A percentile compares a stretch with the other conserved stretches of the same genome.
These are phyloP conservation scores for Fraxinus angustifolia DNA, from an alignment of 305 asterid species.

Conservation along the genomic window DNA sequence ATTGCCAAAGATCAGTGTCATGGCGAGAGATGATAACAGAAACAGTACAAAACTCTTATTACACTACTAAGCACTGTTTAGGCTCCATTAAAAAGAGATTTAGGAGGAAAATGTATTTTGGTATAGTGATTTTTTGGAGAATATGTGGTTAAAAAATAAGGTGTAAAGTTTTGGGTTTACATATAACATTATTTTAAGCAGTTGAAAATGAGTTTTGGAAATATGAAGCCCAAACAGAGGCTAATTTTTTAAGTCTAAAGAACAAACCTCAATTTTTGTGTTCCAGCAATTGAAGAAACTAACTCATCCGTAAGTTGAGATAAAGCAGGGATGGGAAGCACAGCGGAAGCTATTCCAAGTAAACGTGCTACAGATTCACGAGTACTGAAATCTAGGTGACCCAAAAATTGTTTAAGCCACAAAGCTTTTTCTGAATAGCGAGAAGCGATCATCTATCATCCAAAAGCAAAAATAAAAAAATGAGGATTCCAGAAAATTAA, in stretches of 20 bases:
- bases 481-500: constrained; percentile 3
- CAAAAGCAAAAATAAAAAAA: constrained; percentile 29
- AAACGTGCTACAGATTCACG: constrained; percentile 91
- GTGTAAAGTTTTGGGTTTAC: neutral
- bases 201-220: neutral
- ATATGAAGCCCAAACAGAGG: neutral
- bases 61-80: neutral
- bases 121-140: neutral
- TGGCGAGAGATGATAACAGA: constrained; percentile 15
- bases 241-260: constrained; percentile 10
- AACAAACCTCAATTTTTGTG: constrained; percentile 68
- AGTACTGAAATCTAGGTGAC: constrained; percentile 79
- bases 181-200: neutral
- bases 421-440: constrained; percentile 68
- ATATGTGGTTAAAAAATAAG: neutral
- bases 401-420: constrained; percentile 81
- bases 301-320: constrained; percentile 66
- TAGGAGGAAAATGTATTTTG: neutral
- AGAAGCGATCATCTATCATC: constrained; percentile 66
- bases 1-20: constrained; percentile 16
- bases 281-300: constrained; percentile 57
- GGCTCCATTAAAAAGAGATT: neutral
- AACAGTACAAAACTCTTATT: constrained; percentile 9
- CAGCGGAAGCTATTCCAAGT: constrained; percentile 84
- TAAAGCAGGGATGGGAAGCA: constrained; percentile 58